Conservation (phyloP, 495 filamentous ascomycete species). For the Talaromyces liani region DNA sequence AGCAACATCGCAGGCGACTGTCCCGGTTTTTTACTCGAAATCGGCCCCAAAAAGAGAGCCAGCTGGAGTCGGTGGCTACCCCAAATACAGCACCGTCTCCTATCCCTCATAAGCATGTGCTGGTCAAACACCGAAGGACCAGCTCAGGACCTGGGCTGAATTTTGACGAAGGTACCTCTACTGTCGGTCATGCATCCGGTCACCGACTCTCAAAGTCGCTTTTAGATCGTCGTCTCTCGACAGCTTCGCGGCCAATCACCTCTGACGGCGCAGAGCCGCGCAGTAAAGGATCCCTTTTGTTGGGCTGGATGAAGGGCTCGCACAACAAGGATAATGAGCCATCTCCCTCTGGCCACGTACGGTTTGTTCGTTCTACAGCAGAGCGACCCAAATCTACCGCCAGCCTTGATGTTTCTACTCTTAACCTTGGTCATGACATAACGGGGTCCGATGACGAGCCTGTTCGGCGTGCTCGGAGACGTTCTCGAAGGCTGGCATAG, state of each 20-base stretch:
- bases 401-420: slow-evolving; percentile 8
- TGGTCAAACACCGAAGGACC: slow-evolving; percentile 12
- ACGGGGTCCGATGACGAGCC: slow-evolving; percentile 17
- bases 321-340: slow-evolving; percentile 22
- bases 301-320: slow-evolving; percentile 38
- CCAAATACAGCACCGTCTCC: slow-evolving; percentile 33
- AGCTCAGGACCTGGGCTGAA: slow-evolving; percentile 8
- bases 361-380: neutral
- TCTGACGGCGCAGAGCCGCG: slow-evolving; percentile 30
- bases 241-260: slow-evolving; percentile 20
- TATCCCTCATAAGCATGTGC: slow-evolving; percentile 26
- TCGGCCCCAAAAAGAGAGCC: slow-evolving; percentile 23
- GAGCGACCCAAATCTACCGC: slow-evolving; percentile 14
- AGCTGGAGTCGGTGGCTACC: slow-evolving; percentile 17
- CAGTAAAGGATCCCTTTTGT: slow-evolving; percentile 33
- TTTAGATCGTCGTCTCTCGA: slow-evolving; percentile 9
- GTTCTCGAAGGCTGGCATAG: slow-evolving; percentile 17
- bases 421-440: slow-evolving; percentile 2
- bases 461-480: slow-evolving; percentile 27
- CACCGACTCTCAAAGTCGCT: neutral
- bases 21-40: slow-evolving; percentile 30
- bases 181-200: neutral
- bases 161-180: neutral
- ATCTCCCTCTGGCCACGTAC: neutral
- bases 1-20: slow-evolving; percentile 24